Base-by-base conservation (phyloP, 148 eudicot species). In the Fallopia convolvulus region DNA sequence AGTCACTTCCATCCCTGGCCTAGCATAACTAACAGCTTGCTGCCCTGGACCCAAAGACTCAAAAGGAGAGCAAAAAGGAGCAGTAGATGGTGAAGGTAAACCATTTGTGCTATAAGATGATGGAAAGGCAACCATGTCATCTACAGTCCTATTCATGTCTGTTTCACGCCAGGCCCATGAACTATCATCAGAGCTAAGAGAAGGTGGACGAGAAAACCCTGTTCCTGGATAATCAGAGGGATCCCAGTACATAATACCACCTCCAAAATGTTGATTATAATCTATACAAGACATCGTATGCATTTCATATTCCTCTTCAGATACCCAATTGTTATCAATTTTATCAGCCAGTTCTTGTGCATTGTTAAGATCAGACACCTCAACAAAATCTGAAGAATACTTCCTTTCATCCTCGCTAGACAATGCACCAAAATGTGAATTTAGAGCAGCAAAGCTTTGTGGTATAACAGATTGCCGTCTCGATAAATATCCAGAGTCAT, bases 81-180 rank as follows among this genome's bases (percentile, higher is more conserved):
- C 89, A 74, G 96, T 83, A 53, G 99, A 92, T 55, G 99, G 99
- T 26, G 99, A 94, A 60, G 94, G 82, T 84, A 94, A 79, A 48
- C 99, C 97, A 85, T 91, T 94, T 79, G 99, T 88, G 82, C 90
- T 92, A 75, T 92, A 92, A 53, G 99, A 87, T 30, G 99, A 89
- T 68, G 99, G 87, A 84, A 92, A 94, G 26, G 97, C 93, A 80
- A 94, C 97, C 99, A 94, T 94, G 80, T 94, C 99, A 92, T 94
- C 99, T 82, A 94, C 99, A 77, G 90, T 86, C 81, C 91, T 86
- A 66, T 85, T 92, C 92, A 94, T 89, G 78, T 94, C 99, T 52
- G 99, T 96, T 82, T 94, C 99, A 74, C 88, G 86, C 93, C 92
- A 94, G 80, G 97, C 97, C 96, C 96, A 94, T 23, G 97, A 94